A percentile compares a stretch with the other conserved stretches of the same genome.
Conservation (phyloP, 768 basidiomycete genomes). For the Mycena albidolilacea region DNA sequence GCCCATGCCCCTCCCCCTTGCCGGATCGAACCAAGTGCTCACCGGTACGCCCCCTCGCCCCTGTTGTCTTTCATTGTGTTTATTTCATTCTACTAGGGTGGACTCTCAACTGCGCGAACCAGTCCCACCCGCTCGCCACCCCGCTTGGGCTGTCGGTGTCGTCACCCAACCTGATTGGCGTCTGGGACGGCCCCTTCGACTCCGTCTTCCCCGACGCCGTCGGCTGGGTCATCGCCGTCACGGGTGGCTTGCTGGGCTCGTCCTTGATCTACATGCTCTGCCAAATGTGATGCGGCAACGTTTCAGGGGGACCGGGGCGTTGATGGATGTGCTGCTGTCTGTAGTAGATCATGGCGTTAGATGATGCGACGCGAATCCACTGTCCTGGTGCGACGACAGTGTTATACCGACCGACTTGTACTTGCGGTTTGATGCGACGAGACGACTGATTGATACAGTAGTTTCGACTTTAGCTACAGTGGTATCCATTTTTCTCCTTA, state of each 20-base stretch:
- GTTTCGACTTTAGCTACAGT: background rate
- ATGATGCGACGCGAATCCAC: conserved; percentile 25
- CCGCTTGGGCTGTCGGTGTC: conserved; percentile 53
- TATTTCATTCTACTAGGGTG: conserved; percentile 62
- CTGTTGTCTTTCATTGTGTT: background rate
- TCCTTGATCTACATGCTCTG: conserved; percentile 42
- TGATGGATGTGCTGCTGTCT: conserved; percentile 24
- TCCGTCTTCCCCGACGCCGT: conserved; percentile 55
- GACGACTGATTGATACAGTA: conserved; percentile 19
- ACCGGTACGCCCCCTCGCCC: conserved; percentile 56
- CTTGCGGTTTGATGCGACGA: conserved; percentile 15
- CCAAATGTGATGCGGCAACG: conserved; percentile 36
- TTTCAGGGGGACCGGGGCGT: conserved; percentile 27
- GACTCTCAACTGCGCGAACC: conserved; percentile 59
- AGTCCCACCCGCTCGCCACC: conserved; percentile 56
- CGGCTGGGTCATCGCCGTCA: conserved; percentile 32
- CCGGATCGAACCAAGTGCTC: conserved; percentile 74
- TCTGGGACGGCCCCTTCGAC: conserved; percentile 75
- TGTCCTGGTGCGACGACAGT: conserved; percentile 16
- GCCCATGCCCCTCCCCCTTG: conserved; percentile 63
- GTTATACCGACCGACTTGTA: background rate
- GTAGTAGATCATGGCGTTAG: conserved; percentile 26
- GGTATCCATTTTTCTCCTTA: background rate
- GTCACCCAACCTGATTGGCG: conserved; percentile 51
- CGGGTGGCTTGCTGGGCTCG: conserved; percentile 32